Evolutionary conservation across 2,329 filamentous ascomycete genomes (phyloP).

Genomic region (Nectriaceae sp.): DNA sequence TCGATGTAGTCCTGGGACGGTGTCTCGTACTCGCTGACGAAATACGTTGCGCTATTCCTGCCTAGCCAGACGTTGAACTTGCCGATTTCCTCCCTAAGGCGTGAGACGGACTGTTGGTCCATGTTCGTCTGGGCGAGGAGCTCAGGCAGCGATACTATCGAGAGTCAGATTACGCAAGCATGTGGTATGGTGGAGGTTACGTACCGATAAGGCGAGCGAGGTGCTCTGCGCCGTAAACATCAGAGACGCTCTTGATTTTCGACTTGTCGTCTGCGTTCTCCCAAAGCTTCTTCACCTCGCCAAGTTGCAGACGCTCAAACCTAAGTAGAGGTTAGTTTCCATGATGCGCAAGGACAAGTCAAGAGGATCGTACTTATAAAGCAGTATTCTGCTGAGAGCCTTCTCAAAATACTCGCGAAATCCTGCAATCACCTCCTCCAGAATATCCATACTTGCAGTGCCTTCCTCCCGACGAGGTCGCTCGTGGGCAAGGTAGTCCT

Average conservation of each 20-base stretch:
- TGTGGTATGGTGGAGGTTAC: conserved; percentile 25
- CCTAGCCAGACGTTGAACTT: conserved; percentile 87
- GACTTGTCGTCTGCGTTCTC: conserved; percentile 62
- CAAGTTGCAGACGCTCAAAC: conserved; percentile 89
- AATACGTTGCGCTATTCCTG: conserved; percentile 75
- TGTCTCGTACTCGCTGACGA: conserved; percentile 74
- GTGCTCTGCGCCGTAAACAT: conserved; percentile 93
- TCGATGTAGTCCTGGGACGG: conserved; percentile 72
- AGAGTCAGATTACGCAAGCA: conserved; percentile 4
- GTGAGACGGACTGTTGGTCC: conserved; percentile 87
- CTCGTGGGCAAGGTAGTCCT: conserved; percentile 77
- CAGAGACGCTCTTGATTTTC: conserved; percentile 70
- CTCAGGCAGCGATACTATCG: conserved; percentile 82
- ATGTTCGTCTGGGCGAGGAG: conserved; percentile 97
- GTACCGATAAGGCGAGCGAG: conserved; percentile 84
- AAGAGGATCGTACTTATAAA: conserved; percentile 64
- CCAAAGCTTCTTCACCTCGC: conserved; percentile 73
- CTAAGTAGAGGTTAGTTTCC: conserved; percentile 45
- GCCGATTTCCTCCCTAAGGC: conserved; percentile 83
- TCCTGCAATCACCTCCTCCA: conserved; percentile 86
- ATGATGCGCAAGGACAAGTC: neutral
- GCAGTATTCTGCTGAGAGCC: conserved; percentile 79
- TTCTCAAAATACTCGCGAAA: conserved; percentile 94
- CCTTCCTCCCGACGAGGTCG: conserved; percentile 64
- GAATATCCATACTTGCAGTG: conserved; percentile 76